Evolutionary conservation across 1,284 basidiomycete genomes (phyloP).

Genomic region (Leccinum subrobustum): DNA sequence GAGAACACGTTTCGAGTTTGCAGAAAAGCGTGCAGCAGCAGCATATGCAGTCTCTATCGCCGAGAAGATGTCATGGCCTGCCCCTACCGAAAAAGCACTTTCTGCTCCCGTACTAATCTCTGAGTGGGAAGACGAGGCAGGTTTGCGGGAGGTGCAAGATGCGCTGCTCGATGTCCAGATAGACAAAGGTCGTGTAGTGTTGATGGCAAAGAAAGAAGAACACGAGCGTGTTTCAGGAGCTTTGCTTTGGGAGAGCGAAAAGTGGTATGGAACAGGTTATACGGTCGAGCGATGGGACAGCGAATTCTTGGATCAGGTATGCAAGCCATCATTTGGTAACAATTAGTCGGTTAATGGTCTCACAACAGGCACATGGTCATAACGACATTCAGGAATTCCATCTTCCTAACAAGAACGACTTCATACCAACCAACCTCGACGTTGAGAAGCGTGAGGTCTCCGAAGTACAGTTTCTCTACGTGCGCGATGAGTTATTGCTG

Average conservation of each 20-base stretch:
- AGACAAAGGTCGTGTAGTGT: constrained; percentile 62
- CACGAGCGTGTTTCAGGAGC: constrained; percentile 51
- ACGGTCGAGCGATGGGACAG: constrained; percentile 65
- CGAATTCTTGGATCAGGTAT: constrained; percentile 63
- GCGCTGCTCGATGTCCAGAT: constrained; percentile 49
- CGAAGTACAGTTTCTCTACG: constrained; percentile 44
- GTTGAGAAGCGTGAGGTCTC: constrained; percentile 71
- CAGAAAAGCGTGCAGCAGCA: constrained; percentile 82
- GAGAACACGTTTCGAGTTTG: constrained; percentile 82
- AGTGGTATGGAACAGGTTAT: constrained; percentile 88
- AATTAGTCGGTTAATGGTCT: constrained; percentile 6
- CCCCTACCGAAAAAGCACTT: constrained; percentile 79
- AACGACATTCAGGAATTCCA: constrained; percentile 70
- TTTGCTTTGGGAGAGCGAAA: constrained; percentile 66
- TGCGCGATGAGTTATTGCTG: neutral
- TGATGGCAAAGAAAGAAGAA: constrained; percentile 77
- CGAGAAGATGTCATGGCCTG: constrained; percentile 76
- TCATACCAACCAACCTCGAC: constrained; percentile 86
- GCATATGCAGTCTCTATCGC: constrained; percentile 81
- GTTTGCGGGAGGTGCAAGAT: constrained; percentile 58
- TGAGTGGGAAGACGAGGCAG: constrained; percentile 68
- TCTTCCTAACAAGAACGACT: constrained; percentile 86
- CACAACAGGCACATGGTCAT: constrained; percentile 47
- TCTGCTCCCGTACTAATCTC: constrained; percentile 73
- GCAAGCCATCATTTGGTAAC: constrained; percentile 8